Evolutionary conservation across 2,329 filamentous ascomycete species (phyloP).

Genomic region (Colletotrichum falcatum): DNA sequence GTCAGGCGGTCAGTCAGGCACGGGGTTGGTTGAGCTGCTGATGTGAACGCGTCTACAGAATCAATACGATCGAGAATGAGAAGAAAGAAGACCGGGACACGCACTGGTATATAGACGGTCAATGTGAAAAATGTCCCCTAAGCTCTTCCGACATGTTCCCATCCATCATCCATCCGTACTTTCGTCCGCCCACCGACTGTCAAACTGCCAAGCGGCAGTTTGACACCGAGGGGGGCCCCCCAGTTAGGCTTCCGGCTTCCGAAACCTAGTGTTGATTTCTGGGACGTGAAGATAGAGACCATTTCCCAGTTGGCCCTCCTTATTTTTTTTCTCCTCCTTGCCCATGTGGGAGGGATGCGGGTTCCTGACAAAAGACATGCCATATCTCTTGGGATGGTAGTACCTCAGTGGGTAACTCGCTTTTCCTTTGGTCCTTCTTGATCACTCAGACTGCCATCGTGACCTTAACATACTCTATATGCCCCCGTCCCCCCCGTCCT

Average conservation of each 20-base stretch:
- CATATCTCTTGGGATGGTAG: not conserved
- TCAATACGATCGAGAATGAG: conserved; percentile 18
- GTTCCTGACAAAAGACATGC: not conserved
- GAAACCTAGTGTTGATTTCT: conserved; percentile 24
- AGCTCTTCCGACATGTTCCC: conserved; percentile 14
- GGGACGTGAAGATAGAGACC: conserved; percentile 2
- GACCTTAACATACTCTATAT: conserved; percentile 6
- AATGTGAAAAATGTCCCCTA: conserved; percentile 35
- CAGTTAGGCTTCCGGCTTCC: conserved; percentile 23
- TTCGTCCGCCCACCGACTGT: not conserved
- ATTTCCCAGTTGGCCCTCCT: conserved; percentile 6
- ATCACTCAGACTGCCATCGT: conserved; percentile 2
- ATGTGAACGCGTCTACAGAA: conserved; percentile 14
- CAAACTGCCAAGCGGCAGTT: not conserved
- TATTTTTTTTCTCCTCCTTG: conserved; percentile 16
- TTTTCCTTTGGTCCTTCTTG: not conserved
- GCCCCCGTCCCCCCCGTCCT: not conserved
- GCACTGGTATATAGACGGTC: conserved; percentile 39
- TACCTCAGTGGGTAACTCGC: not conserved
- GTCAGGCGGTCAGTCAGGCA: conserved; percentile 16
- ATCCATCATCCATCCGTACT: not conserved
- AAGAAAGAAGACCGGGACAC: conserved; percentile 21
- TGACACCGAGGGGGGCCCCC: not conserved
- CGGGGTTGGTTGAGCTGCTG: conserved; percentile 29
- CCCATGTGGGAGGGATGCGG: conserved; percentile 1